Evolutionary conservation across 164 flowering plant genomes (phyloP), one percentile per base, ranked within the genome.

Genomic region (Nymphaea thermarum): DNA sequence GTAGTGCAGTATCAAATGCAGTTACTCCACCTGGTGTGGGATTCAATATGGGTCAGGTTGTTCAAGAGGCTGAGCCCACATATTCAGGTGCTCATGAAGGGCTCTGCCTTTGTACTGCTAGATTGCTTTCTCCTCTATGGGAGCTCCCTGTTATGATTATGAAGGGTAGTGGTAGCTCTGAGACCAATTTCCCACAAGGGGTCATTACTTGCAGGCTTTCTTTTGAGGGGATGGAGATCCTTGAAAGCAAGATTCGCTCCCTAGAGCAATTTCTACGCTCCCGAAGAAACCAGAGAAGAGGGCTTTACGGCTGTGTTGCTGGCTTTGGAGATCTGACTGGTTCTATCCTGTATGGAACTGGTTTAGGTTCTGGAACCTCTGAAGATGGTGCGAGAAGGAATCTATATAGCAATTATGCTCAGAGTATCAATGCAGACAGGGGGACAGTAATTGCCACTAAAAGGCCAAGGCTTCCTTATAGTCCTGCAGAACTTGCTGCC

Each of bases 41-140:
- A 44, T 91, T 91, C 77, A 87, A 93, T 81, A 90, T 94, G 99
- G 99, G 98, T 5, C 99, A 94, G 79, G 99, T 94, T 81, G 96
- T 91, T 75, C 96, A 94, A 78, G 98, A 90, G 78, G 96, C 93
- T 44, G 96, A 90, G 77, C 96, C 98, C 65, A 84, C 91, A 10
- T 94, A 91, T 81, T 94, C 99, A n/a, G 99, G 96, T 74, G 96
- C 96, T 25, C 84, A 94, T 80, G 98, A 94, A 83, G 99, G 98
- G 57, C 88, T 94, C 44, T 88, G 94, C 78, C 79, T 94, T 78
- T 94, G 98, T 73, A 78, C 98, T 43, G 84, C 99, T 43, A 86
- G 96, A 73, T 78, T 94, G 79, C 96, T 94, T 71, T 81, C 82
- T 43, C 99, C 99, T 16, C 16, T 88, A n/a, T 94, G 99, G 99